Base-by-base conservation (phyloP, 768 basidiomycete genomes). In the Lactarius vividus region DNA sequence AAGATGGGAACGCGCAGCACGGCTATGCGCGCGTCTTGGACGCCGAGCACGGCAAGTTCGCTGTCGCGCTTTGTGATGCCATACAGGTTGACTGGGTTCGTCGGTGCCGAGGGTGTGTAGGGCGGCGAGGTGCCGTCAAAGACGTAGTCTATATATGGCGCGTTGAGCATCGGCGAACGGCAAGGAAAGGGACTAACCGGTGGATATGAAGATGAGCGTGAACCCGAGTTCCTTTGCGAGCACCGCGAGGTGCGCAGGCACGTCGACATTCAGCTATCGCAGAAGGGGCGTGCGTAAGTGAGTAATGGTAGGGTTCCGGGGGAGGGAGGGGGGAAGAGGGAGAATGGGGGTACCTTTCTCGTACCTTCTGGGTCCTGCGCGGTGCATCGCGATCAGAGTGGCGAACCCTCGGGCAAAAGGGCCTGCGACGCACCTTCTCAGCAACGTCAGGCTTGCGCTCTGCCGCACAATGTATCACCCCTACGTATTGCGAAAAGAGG, bases 401-500 rank as follows among this genome's bases (percentile, higher is more conserved):
- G 13, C 31, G 61, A 29, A 11, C 10, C 16, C 28, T 42, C 11
- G 52, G 29, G 64, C 13, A n/a, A 55, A 39, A 11, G 39, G 39
- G 49, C 59, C 35, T 28, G 28, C 39, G 56, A 74, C 82, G 58
- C 68, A 91, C 94, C 79, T 89, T 90, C 75, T 96, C 93, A 63
- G 94, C 95, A 15, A 93, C 91, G 73, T 98, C 95, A 5, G 96
- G 94, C 53, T 95, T 80, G 67, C 96, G 79, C 77, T 98, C 96
- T 2, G 96, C 96, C 16, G 96, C 96, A 72, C 95, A 97, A 73
- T 98, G 96, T 18, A 98, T 87, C 44, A 98, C 86, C 87, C 89
- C 88, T 90, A 73, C 71, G 28, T 39, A 28, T 39, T 39, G 29
- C 10, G n/a, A 23, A 33, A 55, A 29, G 29, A 28, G 23, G 20